phyloP scores from a whole-genome alignment of 2,329 filamentous ascomycete genomes.

The Trichoderma harzianum region DNA sequence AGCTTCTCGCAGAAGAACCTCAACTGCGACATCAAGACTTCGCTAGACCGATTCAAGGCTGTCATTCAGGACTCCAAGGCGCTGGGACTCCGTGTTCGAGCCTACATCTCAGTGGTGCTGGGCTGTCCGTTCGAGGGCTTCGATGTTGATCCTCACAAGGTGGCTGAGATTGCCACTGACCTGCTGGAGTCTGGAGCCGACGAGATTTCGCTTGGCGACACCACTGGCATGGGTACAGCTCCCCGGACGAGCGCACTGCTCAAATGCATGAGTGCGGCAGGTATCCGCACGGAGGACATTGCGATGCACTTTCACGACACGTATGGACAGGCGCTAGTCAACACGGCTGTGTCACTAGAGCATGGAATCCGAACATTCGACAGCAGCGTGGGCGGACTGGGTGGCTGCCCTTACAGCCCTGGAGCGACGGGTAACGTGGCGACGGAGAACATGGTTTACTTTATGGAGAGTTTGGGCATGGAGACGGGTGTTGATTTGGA shows the following conservation, averaged over 20 bases:
- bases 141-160: slow-evolving; percentile 59
- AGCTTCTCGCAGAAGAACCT: slow-evolving; percentile 77
- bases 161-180: slow-evolving; percentile 63
- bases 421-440: slow-evolving; percentile 84
- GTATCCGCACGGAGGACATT: slow-evolving; percentile 65
- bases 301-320: slow-evolving; percentile 89
- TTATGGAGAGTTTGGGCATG: slow-evolving; percentile 70
- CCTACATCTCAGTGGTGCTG: slow-evolving; percentile 77
- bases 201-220: slow-evolving; percentile 87
- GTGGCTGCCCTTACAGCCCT: slow-evolving; percentile 81
- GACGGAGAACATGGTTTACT: slow-evolving; percentile 80
- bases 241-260: slow-evolving; percentile 64
- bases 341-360: slow-evolving; percentile 72
- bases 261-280: slow-evolving; percentile 61
- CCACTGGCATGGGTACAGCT: slow-evolving; percentile 86
- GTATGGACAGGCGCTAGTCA: slow-evolving; percentile 80
- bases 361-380: slow-evolving; percentile 78
- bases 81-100: slow-evolving; percentile 65
- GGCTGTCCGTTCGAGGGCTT: slow-evolving; percentile 74
- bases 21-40: slow-evolving; percentile 74
- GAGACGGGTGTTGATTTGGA: slow-evolving; percentile 70
- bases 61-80: slow-evolving; percentile 68
- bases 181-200: slow-evolving; percentile 84
- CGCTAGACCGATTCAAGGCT: slow-evolving; percentile 64
- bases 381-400: slow-evolving; percentile 73